These are phyloP conservation scores for Penicillium simplicissimum DNA, from an alignment of 495 filamentous ascomycete species.

Conservation along the genomic window DNA sequence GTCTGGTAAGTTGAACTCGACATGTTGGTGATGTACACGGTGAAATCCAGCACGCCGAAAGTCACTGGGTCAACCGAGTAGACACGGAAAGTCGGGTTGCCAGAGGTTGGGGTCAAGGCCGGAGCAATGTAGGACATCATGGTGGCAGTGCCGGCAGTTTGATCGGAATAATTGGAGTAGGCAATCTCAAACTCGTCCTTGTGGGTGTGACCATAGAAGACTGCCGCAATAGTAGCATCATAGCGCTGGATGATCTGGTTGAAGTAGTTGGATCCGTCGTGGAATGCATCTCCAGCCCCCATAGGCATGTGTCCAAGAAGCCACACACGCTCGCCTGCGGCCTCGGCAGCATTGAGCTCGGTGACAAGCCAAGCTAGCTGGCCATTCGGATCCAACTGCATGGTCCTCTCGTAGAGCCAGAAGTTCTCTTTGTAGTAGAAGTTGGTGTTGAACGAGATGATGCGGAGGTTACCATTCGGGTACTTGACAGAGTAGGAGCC, in stretches of 20 bases:
- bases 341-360: conserved; percentile 55
- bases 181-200: conserved; percentile 55
- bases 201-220: conserved; percentile 60
- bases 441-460: conserved; percentile 59
- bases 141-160: conserved; percentile 38
- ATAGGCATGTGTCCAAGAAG: conserved; percentile 54
- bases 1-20: conserved; percentile 43
- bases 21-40: conserved; percentile 54
- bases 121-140: conserved; percentile 52
- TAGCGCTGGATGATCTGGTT: conserved; percentile 56
- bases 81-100: conserved; percentile 54
- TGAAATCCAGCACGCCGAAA: conserved; percentile 52
- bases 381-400: conserved; percentile 48
- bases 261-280: conserved; percentile 53
- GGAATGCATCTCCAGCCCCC: conserved; percentile 47
- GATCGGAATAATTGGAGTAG: conserved; percentile 46
- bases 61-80: conserved; percentile 56
- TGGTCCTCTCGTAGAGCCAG: conserved; percentile 50
- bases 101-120: conserved; percentile 52
- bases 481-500: conserved; percentile 52
- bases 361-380: conserved; percentile 52
- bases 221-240: conserved; percentile 49
- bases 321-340: conserved; percentile 51
- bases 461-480: conserved; percentile 42
- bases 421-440: conserved; percentile 58